These are phyloP conservation scores for Candida vaughaniae DNA, from an alignment of 805 yeast genomes.

Conservation along the genomic window DNA sequence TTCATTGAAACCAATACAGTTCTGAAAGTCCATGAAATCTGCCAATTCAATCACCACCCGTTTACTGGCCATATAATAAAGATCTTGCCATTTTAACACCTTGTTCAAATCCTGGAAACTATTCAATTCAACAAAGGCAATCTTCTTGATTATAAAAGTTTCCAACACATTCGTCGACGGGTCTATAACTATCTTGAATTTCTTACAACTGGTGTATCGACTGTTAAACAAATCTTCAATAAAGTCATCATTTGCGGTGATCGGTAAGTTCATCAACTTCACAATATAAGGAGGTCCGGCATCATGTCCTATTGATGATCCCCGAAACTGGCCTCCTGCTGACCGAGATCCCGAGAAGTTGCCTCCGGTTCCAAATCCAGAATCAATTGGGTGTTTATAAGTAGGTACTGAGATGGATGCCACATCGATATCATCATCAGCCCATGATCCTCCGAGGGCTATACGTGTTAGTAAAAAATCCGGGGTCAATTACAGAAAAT, in stretches of 20 bases:
- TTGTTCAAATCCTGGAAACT: slow-evolving; percentile 52
- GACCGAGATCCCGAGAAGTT: slow-evolving; percentile 1
- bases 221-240: slow-evolving; percentile 62
- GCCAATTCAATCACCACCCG: slow-evolving; percentile 40
- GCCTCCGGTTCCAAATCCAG: slow-evolving; percentile 8
- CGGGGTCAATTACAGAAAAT: neutral
- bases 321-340: no score
- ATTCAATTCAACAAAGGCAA: slow-evolving; percentile 62
- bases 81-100: slow-evolving; percentile 62
- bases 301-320: slow-evolving; percentile 9
- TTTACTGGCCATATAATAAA: slow-evolving; percentile 45
- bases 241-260: slow-evolving; percentile 48
- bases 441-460: slow-evolving; percentile 50
- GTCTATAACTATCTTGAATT: slow-evolving; percentile 63
- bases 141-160: slow-evolving; percentile 44
- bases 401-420: slow-evolving; percentile 47
- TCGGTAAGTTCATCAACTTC: slow-evolving; percentile 61
- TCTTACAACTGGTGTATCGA: slow-evolving; percentile 55
- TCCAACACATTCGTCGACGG: slow-evolving; percentile 38
- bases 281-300: slow-evolving; percentile 62
- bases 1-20: slow-evolving; percentile 39
- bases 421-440: slow-evolving; percentile 45
- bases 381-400: slow-evolving; percentile 18
- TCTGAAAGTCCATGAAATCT: slow-evolving; percentile 39
- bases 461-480: slow-evolving; percentile 16